Evolutionary conservation across 345 rosid species (phyloP).

Genomic region (Citrus trifoliata): DNA sequence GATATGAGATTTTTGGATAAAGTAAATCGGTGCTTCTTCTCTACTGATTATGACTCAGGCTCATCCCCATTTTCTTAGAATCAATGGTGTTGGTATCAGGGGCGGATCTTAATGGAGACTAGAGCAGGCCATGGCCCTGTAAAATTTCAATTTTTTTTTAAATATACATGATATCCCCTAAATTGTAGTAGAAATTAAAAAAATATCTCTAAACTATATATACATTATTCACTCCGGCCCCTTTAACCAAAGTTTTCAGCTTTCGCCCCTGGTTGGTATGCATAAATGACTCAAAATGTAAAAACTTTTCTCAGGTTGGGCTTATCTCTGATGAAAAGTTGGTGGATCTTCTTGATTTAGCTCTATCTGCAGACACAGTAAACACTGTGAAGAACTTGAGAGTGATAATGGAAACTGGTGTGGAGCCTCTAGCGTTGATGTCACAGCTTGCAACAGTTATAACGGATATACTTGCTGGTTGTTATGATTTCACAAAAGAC

Average conservation of each 20-base stretch:
- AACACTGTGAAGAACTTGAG: slow-evolving; percentile 95
- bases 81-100: slow-evolving; percentile 6
- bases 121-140: no score
- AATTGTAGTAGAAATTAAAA: no score
- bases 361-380: slow-evolving; percentile 96
- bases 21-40: neutral
- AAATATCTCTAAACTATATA: no score
- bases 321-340: slow-evolving; percentile 93
- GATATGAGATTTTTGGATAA: neutral
- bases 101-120: no score
- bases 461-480: slow-evolving; percentile 93
- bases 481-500: slow-evolving; percentile 80
- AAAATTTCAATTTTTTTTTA: no score
- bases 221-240: no score
- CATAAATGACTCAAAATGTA: slow-evolving; percentile 12
- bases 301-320: slow-evolving; percentile 61
- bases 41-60: neutral
- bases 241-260: no score
- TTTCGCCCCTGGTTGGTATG: neutral
- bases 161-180: no score
- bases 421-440: slow-evolving; percentile 95
- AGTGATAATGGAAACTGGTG: slow-evolving; percentile 86
- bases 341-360: slow-evolving; percentile 98
- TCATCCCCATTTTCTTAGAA: neutral
- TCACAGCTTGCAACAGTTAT: slow-evolving; percentile 97